Conservation (phyloP, 2,329 filamentous ascomycete species). For the Penicillium sp. region DNA sequence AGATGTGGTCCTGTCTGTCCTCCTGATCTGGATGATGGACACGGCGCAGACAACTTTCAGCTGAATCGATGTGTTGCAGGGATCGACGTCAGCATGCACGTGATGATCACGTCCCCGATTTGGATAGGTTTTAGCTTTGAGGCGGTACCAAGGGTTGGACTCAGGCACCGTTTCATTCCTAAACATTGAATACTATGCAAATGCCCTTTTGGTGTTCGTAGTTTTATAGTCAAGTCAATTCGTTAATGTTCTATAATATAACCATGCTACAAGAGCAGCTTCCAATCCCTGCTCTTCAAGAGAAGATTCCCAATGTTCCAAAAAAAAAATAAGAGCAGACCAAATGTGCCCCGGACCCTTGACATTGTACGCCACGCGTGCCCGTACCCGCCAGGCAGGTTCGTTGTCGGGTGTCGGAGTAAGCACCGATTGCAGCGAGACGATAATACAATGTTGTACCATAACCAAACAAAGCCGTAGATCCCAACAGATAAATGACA, state of each 20-base stretch:
- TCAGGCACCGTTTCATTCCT: neutral
- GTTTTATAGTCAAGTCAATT: conserved; percentile 18
- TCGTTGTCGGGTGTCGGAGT: conserved; percentile 7
- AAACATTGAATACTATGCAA: neutral
- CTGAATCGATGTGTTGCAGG: neutral
- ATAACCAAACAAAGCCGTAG: conserved; percentile 3
- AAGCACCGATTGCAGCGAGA: conserved; percentile 6
- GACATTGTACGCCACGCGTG: conserved; percentile 10
- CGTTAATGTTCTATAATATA: conserved; percentile 23
- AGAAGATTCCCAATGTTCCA: conserved; percentile 22
- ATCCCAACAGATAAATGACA: conserved; percentile 15
- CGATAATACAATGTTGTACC: conserved; percentile 19
- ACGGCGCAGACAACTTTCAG: neutral
- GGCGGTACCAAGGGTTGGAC: neutral
- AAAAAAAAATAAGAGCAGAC: conserved; percentile 7
- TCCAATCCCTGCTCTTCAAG: conserved; percentile 15
- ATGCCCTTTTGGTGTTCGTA: neutral
- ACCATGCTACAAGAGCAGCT: conserved; percentile 9
- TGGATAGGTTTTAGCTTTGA: neutral
- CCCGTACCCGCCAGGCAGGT: conserved; percentile 23
- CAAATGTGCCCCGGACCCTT: conserved; percentile 2
- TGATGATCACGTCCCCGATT: neutral
- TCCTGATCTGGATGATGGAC: neutral
- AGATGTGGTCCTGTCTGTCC: neutral
- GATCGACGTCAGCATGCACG: conserved; percentile 6